Conservation (phyloP, 352 stramenopile genomes). For the Phytophthora lateralis region DNA sequence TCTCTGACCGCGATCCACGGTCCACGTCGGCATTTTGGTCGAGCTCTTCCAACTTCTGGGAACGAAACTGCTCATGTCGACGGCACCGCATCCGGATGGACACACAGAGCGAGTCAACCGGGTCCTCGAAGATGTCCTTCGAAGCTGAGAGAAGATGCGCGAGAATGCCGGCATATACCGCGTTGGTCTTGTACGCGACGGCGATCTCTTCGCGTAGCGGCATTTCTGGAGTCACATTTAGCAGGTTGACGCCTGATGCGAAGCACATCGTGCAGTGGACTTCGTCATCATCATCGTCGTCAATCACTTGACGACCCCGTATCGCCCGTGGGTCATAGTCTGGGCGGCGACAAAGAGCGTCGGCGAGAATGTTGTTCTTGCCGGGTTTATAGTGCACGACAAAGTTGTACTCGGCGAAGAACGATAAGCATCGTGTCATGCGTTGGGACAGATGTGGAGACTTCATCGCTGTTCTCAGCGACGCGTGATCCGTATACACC, state of each 20-base stretch:
- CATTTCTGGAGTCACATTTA: too few relatives aligned
- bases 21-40: too few relatives aligned
- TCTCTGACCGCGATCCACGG: too few relatives aligned
- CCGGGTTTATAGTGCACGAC: slow-evolving; percentile 1
- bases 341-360: neutral
- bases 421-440: slow-evolving; percentile 1
- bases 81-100: neutral
- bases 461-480: neutral
- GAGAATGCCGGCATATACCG: too few relatives aligned
- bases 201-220: too few relatives aligned
- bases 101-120: neutral
- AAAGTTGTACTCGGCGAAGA: slow-evolving; percentile 5
- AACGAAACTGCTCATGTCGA: neutral
- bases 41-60: too few relatives aligned
- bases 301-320: neutral
- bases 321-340: neutral
- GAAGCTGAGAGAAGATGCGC: too few relatives aligned
- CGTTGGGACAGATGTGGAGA: neutral
- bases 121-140: neutral
- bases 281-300: neutral
- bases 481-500: neutral
- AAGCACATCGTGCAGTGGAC: too few relatives aligned
- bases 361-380: neutral
- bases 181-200: too few relatives aligned
- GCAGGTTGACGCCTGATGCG: too few relatives aligned